These are phyloP conservation scores for Lasiosphaeria ovina DNA, from an alignment of 495 filamentous ascomycete genomes.

Conservation along the genomic window DNA sequence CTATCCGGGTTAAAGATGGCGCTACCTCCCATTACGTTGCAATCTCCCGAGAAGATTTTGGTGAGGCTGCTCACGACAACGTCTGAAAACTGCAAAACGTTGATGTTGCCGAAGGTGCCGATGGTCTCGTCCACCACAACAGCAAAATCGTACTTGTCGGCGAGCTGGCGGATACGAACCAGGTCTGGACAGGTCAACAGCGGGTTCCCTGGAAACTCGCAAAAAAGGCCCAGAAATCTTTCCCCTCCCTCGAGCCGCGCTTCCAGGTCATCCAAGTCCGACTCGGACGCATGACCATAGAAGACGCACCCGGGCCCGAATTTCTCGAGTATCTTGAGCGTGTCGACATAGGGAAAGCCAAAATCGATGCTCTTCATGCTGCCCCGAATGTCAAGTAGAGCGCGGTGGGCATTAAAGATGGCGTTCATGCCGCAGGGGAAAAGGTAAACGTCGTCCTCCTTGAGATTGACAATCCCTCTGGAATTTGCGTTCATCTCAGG, in stretches of 20 bases:
- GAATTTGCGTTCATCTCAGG: slow-evolving; percentile 42
- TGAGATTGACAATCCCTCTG: slow-evolving; percentile 65
- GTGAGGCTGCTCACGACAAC: slow-evolving; percentile 91
- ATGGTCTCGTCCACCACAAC: slow-evolving; percentile 95
- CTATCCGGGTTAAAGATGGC: slow-evolving; percentile 80
- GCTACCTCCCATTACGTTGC: slow-evolving; percentile 96
- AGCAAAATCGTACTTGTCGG: slow-evolving; percentile 81
- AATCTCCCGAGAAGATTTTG: slow-evolving; percentile 95
- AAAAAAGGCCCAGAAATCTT: slow-evolving; percentile 80
- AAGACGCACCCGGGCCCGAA: slow-evolving; percentile 91
- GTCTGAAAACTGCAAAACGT: slow-evolving; percentile 85
- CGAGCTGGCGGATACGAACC: slow-evolving; percentile 70
- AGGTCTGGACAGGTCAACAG: slow-evolving; percentile 83
- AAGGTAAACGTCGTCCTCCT: slow-evolving; percentile 85
- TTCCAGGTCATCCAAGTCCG: slow-evolving; percentile 87
- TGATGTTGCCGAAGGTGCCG: slow-evolving; percentile 92
- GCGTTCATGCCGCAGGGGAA: slow-evolving; percentile 91
- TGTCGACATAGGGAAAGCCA: slow-evolving; percentile 94
- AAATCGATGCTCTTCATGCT: slow-evolving; percentile 67
- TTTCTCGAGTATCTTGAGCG: slow-evolving; percentile 89
- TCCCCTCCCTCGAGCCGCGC: slow-evolving; percentile 67
- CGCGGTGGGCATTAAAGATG: slow-evolving; percentile 84
- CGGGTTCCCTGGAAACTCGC: slow-evolving; percentile 93
- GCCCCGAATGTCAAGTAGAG: slow-evolving; percentile 59
- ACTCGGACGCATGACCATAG: slow-evolving; percentile 78